phyloP scores from a whole-genome alignment of 2,329 filamentous ascomycete genomes.

The Aureobasidium vineae region DNA sequence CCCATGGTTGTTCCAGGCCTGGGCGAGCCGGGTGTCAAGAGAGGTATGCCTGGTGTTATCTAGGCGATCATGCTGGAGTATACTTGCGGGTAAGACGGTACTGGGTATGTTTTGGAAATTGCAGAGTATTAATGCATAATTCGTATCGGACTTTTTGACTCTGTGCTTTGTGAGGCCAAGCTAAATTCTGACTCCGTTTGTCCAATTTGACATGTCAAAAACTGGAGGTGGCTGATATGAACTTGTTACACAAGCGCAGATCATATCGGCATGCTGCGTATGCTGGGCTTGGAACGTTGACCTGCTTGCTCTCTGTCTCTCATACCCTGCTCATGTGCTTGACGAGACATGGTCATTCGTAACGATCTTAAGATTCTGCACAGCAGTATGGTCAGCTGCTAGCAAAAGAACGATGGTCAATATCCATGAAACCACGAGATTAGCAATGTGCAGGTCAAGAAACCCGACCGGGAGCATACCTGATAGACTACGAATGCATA shows the following conservation, averaged over 20 bases:
- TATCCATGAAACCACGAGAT: not conserved
- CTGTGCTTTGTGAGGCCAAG: too few species aligned
- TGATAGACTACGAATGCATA: not conserved
- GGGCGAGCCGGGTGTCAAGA: slow-evolving; percentile 33
- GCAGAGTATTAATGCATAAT: not conserved
- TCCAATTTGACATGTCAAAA: not conserved
- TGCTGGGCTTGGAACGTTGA: not conserved
- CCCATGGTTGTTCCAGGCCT: slow-evolving; percentile 31
- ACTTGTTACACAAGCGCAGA: not conserved
- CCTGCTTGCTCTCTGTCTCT: not conserved
- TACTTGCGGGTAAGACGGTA: not conserved
- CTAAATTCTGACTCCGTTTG: too few species aligned
- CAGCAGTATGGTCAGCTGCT: not conserved
- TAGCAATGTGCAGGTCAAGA: not conserved
- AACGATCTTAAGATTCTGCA: not conserved
- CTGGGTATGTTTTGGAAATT: too few species aligned
- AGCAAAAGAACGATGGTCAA: not conserved
- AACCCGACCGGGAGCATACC: not conserved
- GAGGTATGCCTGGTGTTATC: slow-evolving; percentile 30
- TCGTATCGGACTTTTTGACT: not conserved
- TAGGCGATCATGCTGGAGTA: not conserved
- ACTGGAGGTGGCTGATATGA: not conserved
- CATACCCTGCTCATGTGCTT: not conserved
- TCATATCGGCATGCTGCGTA: not conserved
- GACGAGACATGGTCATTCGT: not conserved